These are phyloP conservation scores for Globisporangium cederbergense DNA, from an alignment of 352 stramenopile genomes.

Conservation along the genomic window DNA sequence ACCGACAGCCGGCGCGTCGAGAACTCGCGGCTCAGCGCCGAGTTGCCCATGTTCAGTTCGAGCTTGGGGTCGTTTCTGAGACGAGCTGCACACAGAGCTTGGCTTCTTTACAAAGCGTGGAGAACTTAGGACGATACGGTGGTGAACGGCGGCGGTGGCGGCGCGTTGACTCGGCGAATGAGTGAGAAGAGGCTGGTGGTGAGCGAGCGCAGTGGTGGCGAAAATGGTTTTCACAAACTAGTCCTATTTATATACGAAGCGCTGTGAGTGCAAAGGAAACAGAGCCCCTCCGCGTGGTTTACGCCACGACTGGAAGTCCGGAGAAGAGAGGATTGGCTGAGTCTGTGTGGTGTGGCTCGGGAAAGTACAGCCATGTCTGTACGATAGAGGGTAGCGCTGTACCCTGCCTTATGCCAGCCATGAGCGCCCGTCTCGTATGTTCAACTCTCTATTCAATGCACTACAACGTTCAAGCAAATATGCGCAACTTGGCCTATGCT, in stretches of 20 bases:
- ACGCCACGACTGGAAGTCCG: not conserved
- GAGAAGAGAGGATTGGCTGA: not conserved
- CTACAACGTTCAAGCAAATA: not conserved
- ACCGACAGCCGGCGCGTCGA: conserved; percentile 38
- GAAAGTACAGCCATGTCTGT: not conserved
- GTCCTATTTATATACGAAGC: not conserved
- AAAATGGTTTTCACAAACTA: conserved; percentile 3
- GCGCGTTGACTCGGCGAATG: not conserved
- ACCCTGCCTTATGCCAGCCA: not conserved
- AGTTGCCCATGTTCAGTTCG: conserved; percentile 52
- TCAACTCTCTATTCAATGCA: conserved; percentile 5
- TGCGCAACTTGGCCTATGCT: no score
- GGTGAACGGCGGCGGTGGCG: not conserved
- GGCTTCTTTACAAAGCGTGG: no score
- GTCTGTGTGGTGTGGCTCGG: not conserved
- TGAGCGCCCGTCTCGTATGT: not conserved
- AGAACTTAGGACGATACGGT: not conserved
- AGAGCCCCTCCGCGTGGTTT: not conserved
- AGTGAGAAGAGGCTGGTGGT: not conserved
- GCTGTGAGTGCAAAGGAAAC: not conserved
- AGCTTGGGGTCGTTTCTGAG: no score
- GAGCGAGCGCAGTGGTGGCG: not conserved
- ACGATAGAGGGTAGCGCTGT: no score
- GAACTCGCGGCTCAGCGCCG: conserved; percentile 51
- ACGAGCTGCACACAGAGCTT: no score